A percentile compares a stretch with the other conserved stretches of the same genome.
Conservation (phyloP, 441 rosid genomes). For the Manihot esculenta region DNA sequence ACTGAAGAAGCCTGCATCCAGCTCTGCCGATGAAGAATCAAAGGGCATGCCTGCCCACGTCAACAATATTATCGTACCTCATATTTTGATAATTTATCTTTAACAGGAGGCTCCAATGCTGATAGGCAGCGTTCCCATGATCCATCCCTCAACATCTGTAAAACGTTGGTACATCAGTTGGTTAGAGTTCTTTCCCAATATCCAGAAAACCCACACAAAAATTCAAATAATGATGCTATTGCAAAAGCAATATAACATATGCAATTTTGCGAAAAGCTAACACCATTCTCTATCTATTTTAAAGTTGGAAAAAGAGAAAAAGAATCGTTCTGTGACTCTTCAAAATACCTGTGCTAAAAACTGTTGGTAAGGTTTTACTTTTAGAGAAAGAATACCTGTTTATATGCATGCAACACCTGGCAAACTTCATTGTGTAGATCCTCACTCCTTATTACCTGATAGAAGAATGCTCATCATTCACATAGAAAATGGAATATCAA, state of each 20-base stretch:
- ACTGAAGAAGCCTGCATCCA: neutral
- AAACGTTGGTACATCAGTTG: neutral
- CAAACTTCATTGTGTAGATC: conserved; percentile 84
- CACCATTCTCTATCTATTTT: too few species aligned
- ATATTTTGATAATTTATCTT: neutral
- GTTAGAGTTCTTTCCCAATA: neutral
- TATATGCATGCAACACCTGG: conserved; percentile 85
- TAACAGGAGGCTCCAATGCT: neutral
- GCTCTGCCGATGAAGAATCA: neutral
- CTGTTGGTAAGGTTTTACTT: too few species aligned
- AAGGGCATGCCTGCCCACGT: neutral
- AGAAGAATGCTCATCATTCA: too few species aligned
- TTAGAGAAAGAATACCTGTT: conserved; percentile 43
- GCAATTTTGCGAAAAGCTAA: too few species aligned
- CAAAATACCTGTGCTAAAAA: too few species aligned
- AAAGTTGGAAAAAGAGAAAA: too few species aligned
- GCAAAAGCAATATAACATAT: too few species aligned
- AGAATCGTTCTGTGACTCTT: too few species aligned
- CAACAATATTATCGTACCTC: neutral
- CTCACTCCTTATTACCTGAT: conserved; percentile 78
- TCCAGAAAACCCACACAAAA: too few species aligned
- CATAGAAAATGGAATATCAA: too few species aligned
- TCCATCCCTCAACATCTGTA: neutral
- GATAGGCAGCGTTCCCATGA: neutral
- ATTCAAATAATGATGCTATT: too few species aligned